These are phyloP conservation scores for Monosporascus sp. DNA, from an alignment of 2,329 filamentous ascomycete genomes.

Conservation along the genomic window DNA sequence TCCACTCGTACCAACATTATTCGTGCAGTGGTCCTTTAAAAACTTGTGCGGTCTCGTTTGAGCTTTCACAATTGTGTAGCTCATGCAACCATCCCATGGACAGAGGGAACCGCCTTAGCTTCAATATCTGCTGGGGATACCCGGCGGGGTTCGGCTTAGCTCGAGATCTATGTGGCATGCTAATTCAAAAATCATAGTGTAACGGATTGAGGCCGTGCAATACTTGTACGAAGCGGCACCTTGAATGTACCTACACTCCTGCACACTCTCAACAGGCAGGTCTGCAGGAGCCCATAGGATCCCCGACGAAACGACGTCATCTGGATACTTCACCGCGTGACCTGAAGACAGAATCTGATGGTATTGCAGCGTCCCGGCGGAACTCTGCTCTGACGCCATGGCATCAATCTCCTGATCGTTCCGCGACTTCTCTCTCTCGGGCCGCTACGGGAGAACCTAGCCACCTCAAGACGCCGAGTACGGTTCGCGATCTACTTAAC, in stretches of 20 bases:
- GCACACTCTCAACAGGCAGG: constrained; percentile 22
- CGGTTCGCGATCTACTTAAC: constrained; percentile 11
- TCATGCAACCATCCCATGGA: neutral
- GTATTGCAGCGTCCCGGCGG: constrained; percentile 23
- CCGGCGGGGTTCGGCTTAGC: neutral
- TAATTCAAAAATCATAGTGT: constrained; percentile 37
- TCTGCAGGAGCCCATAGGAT: constrained; percentile 28
- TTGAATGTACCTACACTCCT: constrained; percentile 40
- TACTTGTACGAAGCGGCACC: constrained; percentile 50
- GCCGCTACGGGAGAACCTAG: constrained; percentile 8
- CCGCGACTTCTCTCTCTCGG: constrained; percentile 11
- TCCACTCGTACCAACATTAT: neutral
- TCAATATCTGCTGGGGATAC: neutral
- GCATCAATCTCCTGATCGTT: constrained; percentile 15
- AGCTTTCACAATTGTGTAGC: neutral
- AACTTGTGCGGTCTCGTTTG: neutral
- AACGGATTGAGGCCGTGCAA: constrained; percentile 54
- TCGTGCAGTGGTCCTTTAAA: neutral
- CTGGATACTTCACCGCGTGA: constrained; percentile 22
- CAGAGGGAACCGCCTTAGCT: neutral
- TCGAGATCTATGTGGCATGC: constrained; percentile 1
- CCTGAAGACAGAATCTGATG: constrained; percentile 19
- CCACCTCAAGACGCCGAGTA: constrained; percentile 14
- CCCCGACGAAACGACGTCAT: constrained; percentile 32
- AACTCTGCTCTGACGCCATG: constrained; percentile 18